Percentiles rank a stretch among this genome's conserved stretches.
Conservation (phyloP, 306 rosid species). For the Inga oerstediana region DNA sequence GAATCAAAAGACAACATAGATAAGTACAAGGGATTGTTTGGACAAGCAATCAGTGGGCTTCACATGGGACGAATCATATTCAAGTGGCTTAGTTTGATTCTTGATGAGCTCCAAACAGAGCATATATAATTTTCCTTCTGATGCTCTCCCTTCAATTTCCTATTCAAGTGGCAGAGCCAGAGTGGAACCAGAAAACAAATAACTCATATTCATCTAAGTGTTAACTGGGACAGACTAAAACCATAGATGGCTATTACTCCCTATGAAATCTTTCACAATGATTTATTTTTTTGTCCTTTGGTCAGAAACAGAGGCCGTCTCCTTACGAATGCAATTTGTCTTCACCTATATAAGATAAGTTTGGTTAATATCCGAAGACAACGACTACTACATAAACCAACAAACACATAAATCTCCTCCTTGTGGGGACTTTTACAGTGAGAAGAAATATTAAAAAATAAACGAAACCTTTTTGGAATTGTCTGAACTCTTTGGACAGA, state of each 20-base stretch:
- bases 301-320: constrained; percentile 9
- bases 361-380: constrained; percentile 36
- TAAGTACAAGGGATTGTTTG: not conserved
- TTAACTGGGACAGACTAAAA: not conserved
- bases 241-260: not conserved
- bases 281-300: not conserved
- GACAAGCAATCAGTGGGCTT: not conserved
- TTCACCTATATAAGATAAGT: constrained; percentile 32
- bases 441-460: not conserved
- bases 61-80: not conserved
- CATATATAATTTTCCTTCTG: not conserved
- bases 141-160: not conserved
- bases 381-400: constrained; percentile 36
- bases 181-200: not conserved
- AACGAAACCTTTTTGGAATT: constrained; percentile 21
- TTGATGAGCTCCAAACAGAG: not conserved
- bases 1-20: not conserved
- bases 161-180: not conserved
- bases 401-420: constrained; percentile 17
- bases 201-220: not conserved
- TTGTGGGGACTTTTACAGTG: constrained; percentile 18
- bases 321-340: constrained; percentile 41
- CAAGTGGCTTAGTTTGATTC: not conserved
- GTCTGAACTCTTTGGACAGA: constrained; percentile 25
- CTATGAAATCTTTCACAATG: constrained; percentile 25